A percentile compares a stretch with the other conserved stretches of the same genome.
Conservation (phyloP, 1,284 basidiomycete genomes). For the Microbotryum saponariae region DNA sequence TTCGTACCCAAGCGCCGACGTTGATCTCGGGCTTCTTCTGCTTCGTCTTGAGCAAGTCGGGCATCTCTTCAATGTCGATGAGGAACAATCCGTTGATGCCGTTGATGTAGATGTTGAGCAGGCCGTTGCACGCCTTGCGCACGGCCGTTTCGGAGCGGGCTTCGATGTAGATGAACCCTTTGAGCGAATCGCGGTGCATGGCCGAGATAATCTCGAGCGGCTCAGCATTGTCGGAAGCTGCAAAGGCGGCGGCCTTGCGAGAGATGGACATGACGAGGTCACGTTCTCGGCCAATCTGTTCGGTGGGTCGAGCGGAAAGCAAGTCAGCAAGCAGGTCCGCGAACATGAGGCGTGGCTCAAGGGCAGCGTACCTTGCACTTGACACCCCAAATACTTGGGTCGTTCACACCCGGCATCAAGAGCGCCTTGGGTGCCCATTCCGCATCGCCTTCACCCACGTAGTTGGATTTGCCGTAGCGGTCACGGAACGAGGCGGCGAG, state of each 20-base stretch:
- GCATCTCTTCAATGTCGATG: slow-evolving; percentile 98
- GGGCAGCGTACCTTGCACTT: slow-evolving; percentile 69
- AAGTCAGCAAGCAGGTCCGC: neutral
- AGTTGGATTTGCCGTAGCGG: slow-evolving; percentile 58
- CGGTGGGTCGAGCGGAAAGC: neutral
- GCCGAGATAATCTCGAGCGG: slow-evolving; percentile 82
- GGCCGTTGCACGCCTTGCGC: slow-evolving; percentile 71
- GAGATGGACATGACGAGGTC: slow-evolving; percentile 91
- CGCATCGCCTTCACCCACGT: slow-evolving; percentile 49
- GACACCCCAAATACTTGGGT: slow-evolving; percentile 93
- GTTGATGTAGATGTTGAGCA: slow-evolving; percentile 82
- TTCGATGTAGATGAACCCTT: slow-evolving; percentile 93
- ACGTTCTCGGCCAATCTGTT: slow-evolving; percentile 77
- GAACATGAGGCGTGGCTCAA: neutral
- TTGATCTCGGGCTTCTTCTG: slow-evolving; percentile 81
- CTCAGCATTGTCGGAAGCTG: slow-evolving; percentile 55
- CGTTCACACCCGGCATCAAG: slow-evolving; percentile 92
- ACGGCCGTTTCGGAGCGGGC: slow-evolving; percentile 82
- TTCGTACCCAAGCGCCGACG: slow-evolving; percentile 88
- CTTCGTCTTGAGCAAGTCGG: slow-evolving; percentile 88
- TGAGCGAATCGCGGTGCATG: slow-evolving; percentile 90
- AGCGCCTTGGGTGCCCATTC: slow-evolving; percentile 92
- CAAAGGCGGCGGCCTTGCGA: slow-evolving; percentile 76
- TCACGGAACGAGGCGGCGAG: slow-evolving; percentile 78
- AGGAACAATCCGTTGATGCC: slow-evolving; percentile 47